Evolutionary conservation across 2,329 filamentous ascomycete species (phyloP).

Genomic region (Arthrocladium fulminans): DNA sequence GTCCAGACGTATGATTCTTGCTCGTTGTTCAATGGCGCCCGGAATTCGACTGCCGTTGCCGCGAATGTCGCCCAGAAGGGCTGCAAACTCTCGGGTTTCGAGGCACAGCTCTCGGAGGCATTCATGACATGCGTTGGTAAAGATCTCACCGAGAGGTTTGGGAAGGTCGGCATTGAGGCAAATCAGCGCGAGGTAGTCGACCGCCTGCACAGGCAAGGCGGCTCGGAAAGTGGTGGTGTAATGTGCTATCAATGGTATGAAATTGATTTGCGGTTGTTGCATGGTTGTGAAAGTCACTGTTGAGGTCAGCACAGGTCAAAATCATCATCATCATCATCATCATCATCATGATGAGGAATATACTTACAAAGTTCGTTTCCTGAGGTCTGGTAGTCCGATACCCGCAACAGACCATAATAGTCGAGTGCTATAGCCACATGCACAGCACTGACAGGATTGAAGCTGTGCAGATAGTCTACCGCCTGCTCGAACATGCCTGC

Average conservation of each 20-base stretch:
- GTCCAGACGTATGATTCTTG: conserved; percentile 67
- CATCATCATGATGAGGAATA: conserved; percentile 41
- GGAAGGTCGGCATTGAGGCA: conserved; percentile 81
- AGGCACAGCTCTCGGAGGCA: conserved; percentile 87
- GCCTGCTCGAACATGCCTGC: conserved; percentile 92
- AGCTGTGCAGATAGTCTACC: conserved; percentile 79
- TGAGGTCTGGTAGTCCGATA: conserved; percentile 67
- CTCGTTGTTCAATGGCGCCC: conserved; percentile 79
- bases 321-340: conserved; percentile 41
- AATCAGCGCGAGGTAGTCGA: conserved; percentile 86
- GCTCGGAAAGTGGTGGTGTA: conserved; percentile 95
- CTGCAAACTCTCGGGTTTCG: conserved; percentile 94
- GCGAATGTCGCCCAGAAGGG: conserved; percentile 82
- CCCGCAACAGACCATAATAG: conserved; percentile 81
- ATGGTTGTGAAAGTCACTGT: conserved; percentile 47
- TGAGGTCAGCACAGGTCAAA: conserved; percentile 38
- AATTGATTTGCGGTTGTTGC: conserved; percentile 71
- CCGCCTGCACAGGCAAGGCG: conserved; percentile 76
- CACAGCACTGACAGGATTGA: conserved; percentile 85
- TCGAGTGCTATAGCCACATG: conserved; percentile 87
- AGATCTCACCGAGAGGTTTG: conserved; percentile 64
- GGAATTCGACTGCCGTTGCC: conserved; percentile 75
- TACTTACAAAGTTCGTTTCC: conserved; percentile 58
- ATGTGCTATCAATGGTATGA: conserved; percentile 84
- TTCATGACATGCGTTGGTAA: conserved; percentile 78